Evolutionary conservation across 306 rosid genomes (phyloP).

Genomic region (Fragaria nilgerrensis): DNA sequence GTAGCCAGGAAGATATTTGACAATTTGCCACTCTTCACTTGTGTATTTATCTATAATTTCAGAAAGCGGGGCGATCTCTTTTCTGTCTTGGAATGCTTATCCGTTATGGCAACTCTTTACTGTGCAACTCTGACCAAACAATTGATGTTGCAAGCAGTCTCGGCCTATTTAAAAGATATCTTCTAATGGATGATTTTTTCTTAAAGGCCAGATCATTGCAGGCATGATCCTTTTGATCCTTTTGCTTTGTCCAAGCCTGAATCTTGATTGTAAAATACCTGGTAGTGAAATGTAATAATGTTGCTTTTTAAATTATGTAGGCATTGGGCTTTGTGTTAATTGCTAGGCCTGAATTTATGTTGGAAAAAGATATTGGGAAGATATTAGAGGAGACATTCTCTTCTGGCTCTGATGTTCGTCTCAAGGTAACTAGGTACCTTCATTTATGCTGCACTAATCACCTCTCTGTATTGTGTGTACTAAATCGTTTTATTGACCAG

Average conservation of each 20-base stretch:
- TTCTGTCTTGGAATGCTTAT: constrained; percentile 89
- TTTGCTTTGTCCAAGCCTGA: not conserved
- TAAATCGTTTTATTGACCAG: constrained; percentile 51
- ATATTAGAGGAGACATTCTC: constrained; percentile 63
- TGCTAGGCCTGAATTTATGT: constrained; percentile 93
- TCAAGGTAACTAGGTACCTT: constrained; percentile 56
- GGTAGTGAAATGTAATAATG: constrained; percentile 29
- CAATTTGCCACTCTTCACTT: constrained; percentile 17
- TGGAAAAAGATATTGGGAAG: constrained; percentile 81
- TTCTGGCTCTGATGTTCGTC: constrained; percentile 64
- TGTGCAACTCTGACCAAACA: constrained; percentile 48
- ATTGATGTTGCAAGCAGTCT: constrained; percentile 57
- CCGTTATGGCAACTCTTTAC: constrained; percentile 79
- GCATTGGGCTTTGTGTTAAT: constrained; percentile 89
- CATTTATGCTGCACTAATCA: constrained; percentile 13
- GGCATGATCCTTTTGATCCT: constrained; percentile 39
- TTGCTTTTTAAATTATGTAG: constrained; percentile 48
- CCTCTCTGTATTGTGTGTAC: constrained; percentile 23
- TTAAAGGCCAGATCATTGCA: constrained; percentile 85
- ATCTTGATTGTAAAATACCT: constrained; percentile 4
- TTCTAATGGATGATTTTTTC: constrained; percentile 61
- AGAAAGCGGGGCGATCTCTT: constrained; percentile 89
- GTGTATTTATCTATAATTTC: constrained; percentile 19
- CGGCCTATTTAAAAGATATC: constrained; percentile 65
- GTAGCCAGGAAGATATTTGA: constrained; percentile 1